A percentile compares a stretch with the other conserved stretches of the same genome.
Evolutionary conservation across 2,329 filamentous ascomycete species (phyloP).

Genomic region (Aspergillus calidoustus): DNA sequence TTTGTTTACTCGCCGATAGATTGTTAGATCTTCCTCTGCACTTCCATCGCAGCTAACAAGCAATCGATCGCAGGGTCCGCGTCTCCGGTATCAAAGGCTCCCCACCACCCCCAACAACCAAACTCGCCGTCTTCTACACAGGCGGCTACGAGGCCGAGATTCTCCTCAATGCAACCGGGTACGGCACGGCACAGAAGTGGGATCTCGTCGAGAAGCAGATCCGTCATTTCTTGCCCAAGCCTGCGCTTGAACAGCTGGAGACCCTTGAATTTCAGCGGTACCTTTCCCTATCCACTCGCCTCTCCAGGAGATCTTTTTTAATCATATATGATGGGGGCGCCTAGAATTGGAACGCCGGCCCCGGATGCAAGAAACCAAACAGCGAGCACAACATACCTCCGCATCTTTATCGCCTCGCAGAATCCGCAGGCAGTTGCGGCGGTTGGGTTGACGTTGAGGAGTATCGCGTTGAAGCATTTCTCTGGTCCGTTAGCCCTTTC

Average conservation of each 20-base stretch:
- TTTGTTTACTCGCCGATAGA: background rate
- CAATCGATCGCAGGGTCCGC: constrained; percentile 41
- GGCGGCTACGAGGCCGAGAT: constrained; percentile 55
- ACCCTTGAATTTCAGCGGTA: constrained; percentile 59
- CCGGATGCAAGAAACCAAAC: constrained; percentile 47
- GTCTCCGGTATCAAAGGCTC: constrained; percentile 49
- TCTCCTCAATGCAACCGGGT: constrained; percentile 53
- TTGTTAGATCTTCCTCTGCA: too few species aligned
- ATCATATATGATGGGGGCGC: background rate
- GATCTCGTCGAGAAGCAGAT: constrained; percentile 56
- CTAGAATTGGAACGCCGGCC: constrained; percentile 41
- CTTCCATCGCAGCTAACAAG: background rate
- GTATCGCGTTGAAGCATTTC: constrained; percentile 52
- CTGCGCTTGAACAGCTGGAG: constrained; percentile 49
- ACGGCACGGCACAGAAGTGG: constrained; percentile 55
- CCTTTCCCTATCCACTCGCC: background rate
- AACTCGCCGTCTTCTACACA: constrained; percentile 56
- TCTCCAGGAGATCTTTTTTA: background rate
- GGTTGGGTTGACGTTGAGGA: constrained; percentile 37
- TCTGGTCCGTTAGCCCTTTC: constrained; percentile 25
- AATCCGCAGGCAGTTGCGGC: constrained; percentile 31
- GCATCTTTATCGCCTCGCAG: constrained; percentile 50
- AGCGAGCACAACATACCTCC: constrained; percentile 51
- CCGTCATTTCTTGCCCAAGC: constrained; percentile 47
- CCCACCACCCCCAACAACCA: constrained; percentile 57